Conservation (phyloP, 1,284 basidiomycete genomes). For the Leccinum griseonigrum region DNA sequence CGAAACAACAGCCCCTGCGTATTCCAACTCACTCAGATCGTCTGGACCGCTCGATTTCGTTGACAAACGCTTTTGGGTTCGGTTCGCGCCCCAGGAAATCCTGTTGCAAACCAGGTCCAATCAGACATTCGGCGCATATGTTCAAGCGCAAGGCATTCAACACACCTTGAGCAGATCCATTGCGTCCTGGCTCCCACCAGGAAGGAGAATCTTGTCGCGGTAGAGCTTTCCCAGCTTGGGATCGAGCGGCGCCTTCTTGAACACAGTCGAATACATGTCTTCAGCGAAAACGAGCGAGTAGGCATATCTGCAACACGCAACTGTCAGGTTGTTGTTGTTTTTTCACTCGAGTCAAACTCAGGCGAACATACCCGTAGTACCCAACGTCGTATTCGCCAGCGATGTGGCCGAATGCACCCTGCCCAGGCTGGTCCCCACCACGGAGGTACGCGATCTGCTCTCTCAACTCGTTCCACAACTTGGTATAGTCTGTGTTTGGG, state of each 20-base stretch:
- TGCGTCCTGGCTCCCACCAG: constrained; percentile 60
- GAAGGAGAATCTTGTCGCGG: constrained; percentile 47
- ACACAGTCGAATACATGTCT: constrained; percentile 45
- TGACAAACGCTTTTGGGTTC: constrained; percentile 59
- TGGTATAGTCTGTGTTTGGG: constrained; percentile 58
- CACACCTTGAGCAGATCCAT: constrained; percentile 55
- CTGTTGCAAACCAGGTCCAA: constrained; percentile 22
- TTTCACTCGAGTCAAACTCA: background rate
- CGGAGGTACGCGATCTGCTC: constrained; percentile 69
- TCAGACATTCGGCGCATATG: background rate
- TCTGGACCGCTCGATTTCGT: constrained; percentile 20
- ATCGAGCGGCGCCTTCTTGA: constrained; percentile 70
- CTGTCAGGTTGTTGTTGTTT: background rate
- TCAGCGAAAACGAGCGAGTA: constrained; percentile 36
- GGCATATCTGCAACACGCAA: constrained; percentile 16
- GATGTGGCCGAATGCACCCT: constrained; percentile 31
- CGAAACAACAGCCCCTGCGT: background rate
- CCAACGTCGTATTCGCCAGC: background rate
- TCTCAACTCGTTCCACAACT: constrained; percentile 70
- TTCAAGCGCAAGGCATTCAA: background rate
- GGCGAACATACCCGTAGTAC: background rate
- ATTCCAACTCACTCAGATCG: background rate
- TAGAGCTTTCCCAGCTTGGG: constrained; percentile 47
- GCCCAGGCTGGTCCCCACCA: constrained; percentile 61
- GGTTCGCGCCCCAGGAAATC: constrained; percentile 77